A percentile compares a stretch with the other conserved stretches of the same genome.
phyloP scores from a whole-genome alignment of 208 protist genomes.

The Vickermania spadyakhi region DNA sequence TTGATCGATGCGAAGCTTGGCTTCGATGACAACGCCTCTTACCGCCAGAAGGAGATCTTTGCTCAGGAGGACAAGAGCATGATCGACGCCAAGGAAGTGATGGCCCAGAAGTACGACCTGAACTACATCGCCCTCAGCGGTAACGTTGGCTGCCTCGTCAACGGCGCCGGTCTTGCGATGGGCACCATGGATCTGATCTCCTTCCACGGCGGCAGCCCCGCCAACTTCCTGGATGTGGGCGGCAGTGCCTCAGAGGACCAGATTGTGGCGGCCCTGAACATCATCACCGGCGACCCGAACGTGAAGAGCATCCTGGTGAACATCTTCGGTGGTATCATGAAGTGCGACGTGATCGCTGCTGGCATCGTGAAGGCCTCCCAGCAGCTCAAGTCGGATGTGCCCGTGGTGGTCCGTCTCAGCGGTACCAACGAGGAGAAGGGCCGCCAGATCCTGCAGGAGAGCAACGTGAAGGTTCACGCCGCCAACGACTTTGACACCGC shows the following conservation, averaged over 20 bases:
- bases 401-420: constrained; percentile 91
- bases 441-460: constrained; percentile 91
- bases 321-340: constrained; percentile 99
- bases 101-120: constrained; percentile 93
- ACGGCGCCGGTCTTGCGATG: constrained; percentile 99
- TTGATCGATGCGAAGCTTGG: constrained; percentile 98
- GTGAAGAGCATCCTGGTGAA: constrained; percentile 98
- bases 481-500: constrained; percentile 79
- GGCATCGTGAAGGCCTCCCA: constrained; percentile 92
- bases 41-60: constrained; percentile 97
- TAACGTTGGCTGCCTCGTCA: constrained; percentile 97
- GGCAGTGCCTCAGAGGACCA: constrained; percentile 90
- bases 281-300: constrained; percentile 92
- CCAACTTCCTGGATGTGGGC: constrained; percentile 99
- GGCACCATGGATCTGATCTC: constrained; percentile 99
- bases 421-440: constrained; percentile 95
- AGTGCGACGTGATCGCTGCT: constrained; percentile 97
- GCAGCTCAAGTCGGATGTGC: constrained; percentile 84
- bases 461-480: constrained; percentile 71
- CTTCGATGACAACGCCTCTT: constrained; percentile 99
- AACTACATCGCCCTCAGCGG: constrained; percentile 99
- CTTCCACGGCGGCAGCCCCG: constrained; percentile 95
- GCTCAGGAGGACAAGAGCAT: constrained; percentile 89
- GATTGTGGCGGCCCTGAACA: constrained; percentile 96
- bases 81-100: constrained; percentile 94